phyloP scores from a whole-genome alignment of 2,329 filamentous ascomycete species.

The Trichoderma sp. region DNA sequence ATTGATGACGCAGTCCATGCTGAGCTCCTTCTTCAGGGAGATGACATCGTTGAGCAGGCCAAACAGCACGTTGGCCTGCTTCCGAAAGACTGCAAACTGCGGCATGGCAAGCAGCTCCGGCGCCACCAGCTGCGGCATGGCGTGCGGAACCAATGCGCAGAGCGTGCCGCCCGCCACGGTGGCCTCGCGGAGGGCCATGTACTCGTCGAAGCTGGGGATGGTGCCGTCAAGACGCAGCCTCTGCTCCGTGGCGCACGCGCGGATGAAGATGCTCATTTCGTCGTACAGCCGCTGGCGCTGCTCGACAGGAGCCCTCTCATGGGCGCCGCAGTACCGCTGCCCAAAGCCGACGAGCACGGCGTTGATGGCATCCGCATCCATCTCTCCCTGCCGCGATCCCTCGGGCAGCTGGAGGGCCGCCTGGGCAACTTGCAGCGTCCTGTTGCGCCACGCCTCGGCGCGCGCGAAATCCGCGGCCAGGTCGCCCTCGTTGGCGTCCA shows the following conservation, averaged over 20 bases:
- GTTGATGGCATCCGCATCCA: constrained; percentile 32
- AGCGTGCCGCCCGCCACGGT: constrained; percentile 34
- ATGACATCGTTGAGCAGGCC: constrained; percentile 37
- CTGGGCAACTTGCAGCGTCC: constrained; percentile 30
- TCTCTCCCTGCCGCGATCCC: neutral
- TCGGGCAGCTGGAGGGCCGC: constrained; percentile 25
- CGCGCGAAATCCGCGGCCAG: constrained; percentile 32
- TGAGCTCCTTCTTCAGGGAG: constrained; percentile 39
- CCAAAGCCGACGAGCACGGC: constrained; percentile 33
- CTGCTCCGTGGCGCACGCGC: constrained; percentile 36
- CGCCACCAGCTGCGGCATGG: constrained; percentile 26
- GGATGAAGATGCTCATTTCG: constrained; percentile 32
- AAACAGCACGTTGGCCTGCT: constrained; percentile 32
- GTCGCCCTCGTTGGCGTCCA: constrained; percentile 36
- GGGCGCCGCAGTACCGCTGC: constrained; percentile 19
- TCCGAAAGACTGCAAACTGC: constrained; percentile 28
- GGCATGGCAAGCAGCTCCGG: constrained; percentile 14
- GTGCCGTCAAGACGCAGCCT: constrained; percentile 30
- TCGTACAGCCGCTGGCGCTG: constrained; percentile 27
- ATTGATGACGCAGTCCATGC: constrained; percentile 34
- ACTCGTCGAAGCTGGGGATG: constrained; percentile 34
- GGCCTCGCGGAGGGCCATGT: constrained; percentile 35
- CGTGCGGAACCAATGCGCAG: constrained; percentile 35
- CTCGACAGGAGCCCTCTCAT: constrained; percentile 1
- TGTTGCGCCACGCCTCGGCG: constrained; percentile 33